Conservation (phyloP, 1,284 basidiomycete species). For the Malassezia globosa region DNA sequence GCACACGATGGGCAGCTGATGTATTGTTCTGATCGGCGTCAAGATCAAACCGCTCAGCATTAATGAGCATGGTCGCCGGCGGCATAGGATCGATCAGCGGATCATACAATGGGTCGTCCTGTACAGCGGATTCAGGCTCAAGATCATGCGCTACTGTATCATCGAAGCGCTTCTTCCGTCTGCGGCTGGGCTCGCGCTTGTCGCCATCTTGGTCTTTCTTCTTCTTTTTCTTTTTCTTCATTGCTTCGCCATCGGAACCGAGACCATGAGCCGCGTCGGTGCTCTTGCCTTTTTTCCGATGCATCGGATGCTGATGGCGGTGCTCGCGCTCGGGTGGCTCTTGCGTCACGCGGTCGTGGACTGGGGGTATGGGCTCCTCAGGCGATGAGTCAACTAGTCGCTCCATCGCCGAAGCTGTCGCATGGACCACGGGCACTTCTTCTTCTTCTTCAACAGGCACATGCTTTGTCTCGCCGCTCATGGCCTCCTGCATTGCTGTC, state of each 20-base stretch:
- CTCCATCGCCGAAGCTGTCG: constrained; percentile 10
- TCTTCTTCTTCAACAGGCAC: neutral
- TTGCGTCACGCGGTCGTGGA: too few species aligned
- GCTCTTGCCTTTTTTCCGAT: constrained; percentile 2
- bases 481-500: constrained; percentile 1
- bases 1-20: neutral
- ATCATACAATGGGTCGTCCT: neutral
- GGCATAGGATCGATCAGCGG: neutral
- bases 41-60: too few species aligned
- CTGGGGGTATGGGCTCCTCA: neutral
- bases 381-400: neutral
- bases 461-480: neutral
- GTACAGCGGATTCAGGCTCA: neutral
- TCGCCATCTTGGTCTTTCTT: too few species aligned
- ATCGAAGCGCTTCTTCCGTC: constrained; percentile 1
- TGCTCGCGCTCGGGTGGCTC: too few species aligned
- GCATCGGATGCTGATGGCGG: too few species aligned
- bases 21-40: too few species aligned
- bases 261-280: neutral
- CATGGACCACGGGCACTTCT: constrained; percentile 7
- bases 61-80: neutral
- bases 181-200: too few species aligned
- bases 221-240: constrained; percentile 16
- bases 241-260: constrained; percentile 5
- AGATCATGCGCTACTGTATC: neutral